phyloP scores from a whole-genome alignment of 208 protist species.

The Trypanosoma brucei region DNA sequence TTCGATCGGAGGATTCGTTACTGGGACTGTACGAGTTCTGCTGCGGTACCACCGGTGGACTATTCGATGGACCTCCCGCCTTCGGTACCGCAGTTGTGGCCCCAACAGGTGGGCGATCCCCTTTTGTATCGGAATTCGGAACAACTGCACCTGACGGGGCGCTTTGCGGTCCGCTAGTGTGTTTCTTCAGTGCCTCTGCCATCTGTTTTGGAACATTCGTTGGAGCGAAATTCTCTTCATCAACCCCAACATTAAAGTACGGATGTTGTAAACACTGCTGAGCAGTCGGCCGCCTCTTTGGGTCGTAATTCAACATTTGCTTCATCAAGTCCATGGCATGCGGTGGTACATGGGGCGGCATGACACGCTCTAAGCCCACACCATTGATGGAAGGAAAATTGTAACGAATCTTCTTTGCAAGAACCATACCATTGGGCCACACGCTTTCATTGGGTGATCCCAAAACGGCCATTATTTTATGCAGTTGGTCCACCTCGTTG shows the following conservation, averaged over 20 bases:
- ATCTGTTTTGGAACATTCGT: conserved; percentile 40
- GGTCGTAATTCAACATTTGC: conserved; percentile 95
- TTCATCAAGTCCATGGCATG: conserved; percentile 90
- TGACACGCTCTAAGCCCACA: conserved; percentile 48
- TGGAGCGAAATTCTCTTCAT: conserved; percentile 47
- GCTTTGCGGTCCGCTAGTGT: conserved; percentile 33
- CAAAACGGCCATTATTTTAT: conserved; percentile 76
- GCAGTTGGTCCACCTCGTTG: conserved; percentile 84
- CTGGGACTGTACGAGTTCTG: conserved; percentile 9
- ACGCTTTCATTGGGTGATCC: conserved; percentile 71
- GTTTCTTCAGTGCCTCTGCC: conserved; percentile 35
- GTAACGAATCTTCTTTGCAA: conserved; percentile 82
- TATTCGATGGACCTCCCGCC: background rate
- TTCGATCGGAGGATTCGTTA: background rate
- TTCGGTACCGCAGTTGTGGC: conserved; percentile 21
- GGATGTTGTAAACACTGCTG: conserved; percentile 92
- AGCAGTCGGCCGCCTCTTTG: conserved; percentile 90
- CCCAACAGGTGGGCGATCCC: conserved; percentile 2
- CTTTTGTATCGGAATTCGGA: background rate
- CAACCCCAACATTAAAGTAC: conserved; percentile 78
- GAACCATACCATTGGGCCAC: conserved; percentile 61
- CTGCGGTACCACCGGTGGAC: conserved; percentile 8
- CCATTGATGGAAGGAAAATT: conserved; percentile 63
- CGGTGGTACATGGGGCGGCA: conserved; percentile 73
- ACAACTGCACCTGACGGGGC: conserved; percentile 31